A percentile compares a stretch with the other conserved stretches of the same genome.
These are phyloP conservation scores for Syzygium aromaticum DNA, from an alignment of 345 rosid species.

Conservation along the genomic window DNA sequence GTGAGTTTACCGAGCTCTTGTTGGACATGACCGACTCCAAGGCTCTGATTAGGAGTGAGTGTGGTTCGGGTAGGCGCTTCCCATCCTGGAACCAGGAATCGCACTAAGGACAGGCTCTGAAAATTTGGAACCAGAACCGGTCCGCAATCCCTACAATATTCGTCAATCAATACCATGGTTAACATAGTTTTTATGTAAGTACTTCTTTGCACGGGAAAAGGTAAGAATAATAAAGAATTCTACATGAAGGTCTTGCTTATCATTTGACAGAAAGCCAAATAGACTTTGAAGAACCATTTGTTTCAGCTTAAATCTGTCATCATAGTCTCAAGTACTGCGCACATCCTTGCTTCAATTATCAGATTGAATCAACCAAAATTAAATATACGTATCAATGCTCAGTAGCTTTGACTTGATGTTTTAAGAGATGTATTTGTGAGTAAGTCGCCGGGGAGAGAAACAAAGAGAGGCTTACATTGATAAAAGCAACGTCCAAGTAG, in stretches of 20 bases:
- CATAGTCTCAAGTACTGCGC: background rate
- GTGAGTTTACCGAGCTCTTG: background rate
- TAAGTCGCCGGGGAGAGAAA: background rate
- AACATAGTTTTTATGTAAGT: background rate
- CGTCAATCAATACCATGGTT: background rate
- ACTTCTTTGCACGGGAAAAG: background rate
- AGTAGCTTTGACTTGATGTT: background rate
- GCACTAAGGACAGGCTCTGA: no score
- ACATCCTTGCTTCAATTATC: background rate
- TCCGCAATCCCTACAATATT: no score
- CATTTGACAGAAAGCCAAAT: background rate
- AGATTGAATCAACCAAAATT: background rate
- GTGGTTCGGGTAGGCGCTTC: no score
- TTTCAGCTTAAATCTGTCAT: background rate
- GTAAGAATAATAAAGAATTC: background rate
- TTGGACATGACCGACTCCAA: background rate
- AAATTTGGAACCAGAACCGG: no score
- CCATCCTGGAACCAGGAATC: no score
- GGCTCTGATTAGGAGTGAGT: background rate
- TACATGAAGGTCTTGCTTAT: background rate
- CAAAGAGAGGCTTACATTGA: conserved; percentile 20
- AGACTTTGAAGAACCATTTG: background rate
- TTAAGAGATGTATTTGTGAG: background rate
- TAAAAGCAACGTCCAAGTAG: conserved; percentile 79
- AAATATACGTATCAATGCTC: background rate